A percentile compares a stretch with the other conserved stretches of the same genome.
phyloP scores from a whole-genome alignment of 2,329 filamentous ascomycete species.

The Verticillium alfalfae region DNA sequence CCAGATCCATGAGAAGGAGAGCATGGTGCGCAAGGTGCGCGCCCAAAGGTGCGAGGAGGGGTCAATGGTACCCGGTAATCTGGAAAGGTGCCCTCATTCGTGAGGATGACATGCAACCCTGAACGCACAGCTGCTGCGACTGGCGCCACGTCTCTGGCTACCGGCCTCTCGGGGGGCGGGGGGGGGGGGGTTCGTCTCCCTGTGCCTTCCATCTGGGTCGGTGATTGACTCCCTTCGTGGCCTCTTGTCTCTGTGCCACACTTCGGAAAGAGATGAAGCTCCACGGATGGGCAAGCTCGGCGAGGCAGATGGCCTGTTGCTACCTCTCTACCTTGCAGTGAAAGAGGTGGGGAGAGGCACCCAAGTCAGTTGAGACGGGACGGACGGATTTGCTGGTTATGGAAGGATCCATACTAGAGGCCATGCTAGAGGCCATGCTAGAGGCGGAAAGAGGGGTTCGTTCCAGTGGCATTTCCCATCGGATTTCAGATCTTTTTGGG shows the following conservation, averaged over 20 bases:
- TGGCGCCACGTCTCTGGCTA: not conserved
- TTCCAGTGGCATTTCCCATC: not conserved
- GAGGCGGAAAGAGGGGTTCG: not conserved
- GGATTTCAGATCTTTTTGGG: not conserved
- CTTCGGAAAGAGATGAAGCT: not conserved
- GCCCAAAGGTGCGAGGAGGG: not conserved
- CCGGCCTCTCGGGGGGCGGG: too few species aligned
- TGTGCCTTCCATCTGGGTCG: not conserved
- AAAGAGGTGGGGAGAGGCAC: not conserved
- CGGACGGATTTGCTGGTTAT: not conserved
- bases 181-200: too few species aligned
- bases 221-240: not conserved
- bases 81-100: not conserved
- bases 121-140: not conserved
- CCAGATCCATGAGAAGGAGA: not conserved
- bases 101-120: not conserved
- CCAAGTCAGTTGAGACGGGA: not conserved
- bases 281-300: not conserved
- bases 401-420: not conserved
- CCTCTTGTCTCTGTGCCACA: not conserved
- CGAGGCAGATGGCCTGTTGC: not conserved
- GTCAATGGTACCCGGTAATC: not conserved
- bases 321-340: too few species aligned
- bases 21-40: not conserved
- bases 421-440: not conserved